phyloP scores from a whole-genome alignment of 306 rosid species.

The Astragalus glycyphyllos region DNA sequence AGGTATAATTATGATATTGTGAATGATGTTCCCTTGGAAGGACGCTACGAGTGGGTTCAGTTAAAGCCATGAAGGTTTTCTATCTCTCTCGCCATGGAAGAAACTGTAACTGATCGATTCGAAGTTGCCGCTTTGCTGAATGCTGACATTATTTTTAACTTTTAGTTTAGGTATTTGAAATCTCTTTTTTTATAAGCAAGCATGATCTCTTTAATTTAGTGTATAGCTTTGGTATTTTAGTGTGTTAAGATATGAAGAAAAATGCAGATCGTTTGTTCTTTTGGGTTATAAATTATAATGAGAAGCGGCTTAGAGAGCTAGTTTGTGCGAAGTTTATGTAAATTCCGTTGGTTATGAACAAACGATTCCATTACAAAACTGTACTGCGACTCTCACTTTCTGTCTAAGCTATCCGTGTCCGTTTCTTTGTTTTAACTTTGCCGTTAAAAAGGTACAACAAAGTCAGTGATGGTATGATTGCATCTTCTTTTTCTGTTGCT shows the following conservation, averaged over 20 bases:
- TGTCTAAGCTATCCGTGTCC: slow-evolving; percentile 45
- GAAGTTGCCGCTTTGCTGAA: slow-evolving; percentile 43
- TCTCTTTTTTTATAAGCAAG: slow-evolving; percentile 9
- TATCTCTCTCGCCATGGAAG: background rate
- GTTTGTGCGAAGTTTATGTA: slow-evolving; percentile 48
- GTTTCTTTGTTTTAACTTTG: slow-evolving; percentile 46
- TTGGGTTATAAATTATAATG: slow-evolving; percentile 36
- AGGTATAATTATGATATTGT: slow-evolving; percentile 85
- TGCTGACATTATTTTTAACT: slow-evolving; percentile 47
- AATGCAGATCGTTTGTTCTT: slow-evolving; percentile 49
- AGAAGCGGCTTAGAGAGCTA: slow-evolving; percentile 26
- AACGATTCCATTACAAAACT: slow-evolving; percentile 36
- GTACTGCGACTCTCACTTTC: slow-evolving; percentile 15
- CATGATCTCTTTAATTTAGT: slow-evolving; percentile 42
- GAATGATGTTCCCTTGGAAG: slow-evolving; percentile 81
- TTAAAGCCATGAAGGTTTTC: slow-evolving; percentile 60
- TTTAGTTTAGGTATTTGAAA: slow-evolving; percentile 47
- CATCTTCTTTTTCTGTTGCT: slow-evolving; percentile 2
- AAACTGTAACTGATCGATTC: slow-evolving; percentile 18
- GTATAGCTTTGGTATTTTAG: slow-evolving; percentile 51
- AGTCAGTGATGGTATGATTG: slow-evolving; percentile 46
- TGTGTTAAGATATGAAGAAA: slow-evolving; percentile 31
- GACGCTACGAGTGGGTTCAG: slow-evolving; percentile 87
- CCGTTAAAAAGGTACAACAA: slow-evolving; percentile 40
- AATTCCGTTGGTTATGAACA: slow-evolving; percentile 50